Percentiles rank a stretch among this genome's conserved stretches.
Conservation (phyloP, 2,329 filamentous ascomycete species). For the Botrytis sinoallii region DNA sequence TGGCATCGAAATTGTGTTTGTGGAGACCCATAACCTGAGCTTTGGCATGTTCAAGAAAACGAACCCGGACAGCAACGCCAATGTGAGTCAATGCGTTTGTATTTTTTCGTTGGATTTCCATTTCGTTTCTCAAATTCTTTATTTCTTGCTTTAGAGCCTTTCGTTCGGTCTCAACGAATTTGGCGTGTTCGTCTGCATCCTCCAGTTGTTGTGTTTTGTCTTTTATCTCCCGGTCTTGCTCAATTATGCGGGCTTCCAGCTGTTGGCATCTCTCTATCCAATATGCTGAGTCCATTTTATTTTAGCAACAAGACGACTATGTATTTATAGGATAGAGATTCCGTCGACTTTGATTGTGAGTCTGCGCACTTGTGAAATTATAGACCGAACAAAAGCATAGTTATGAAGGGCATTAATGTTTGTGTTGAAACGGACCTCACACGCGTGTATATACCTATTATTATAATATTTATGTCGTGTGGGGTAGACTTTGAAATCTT, state of each 20-base stretch:
- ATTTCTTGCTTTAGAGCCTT: neutral
- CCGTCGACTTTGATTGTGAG: neutral
- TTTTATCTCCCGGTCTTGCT: neutral
- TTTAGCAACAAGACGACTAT: neutral
- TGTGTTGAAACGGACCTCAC: neutral
- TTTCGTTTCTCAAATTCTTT: neutral
- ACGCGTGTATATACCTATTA: too few relatives aligned
- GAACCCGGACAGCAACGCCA: neutral
- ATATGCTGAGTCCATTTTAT: neutral
- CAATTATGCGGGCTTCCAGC: neutral
- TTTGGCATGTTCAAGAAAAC: constrained; percentile 6
- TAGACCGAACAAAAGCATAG: neutral
- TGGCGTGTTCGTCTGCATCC: neutral
- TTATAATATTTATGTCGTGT: neutral
- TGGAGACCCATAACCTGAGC: neutral
- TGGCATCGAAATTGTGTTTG: neutral
- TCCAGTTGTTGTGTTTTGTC: neutral
- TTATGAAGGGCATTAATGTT: too few relatives aligned
- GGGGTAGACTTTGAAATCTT: neutral
- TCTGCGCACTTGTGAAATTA: too few relatives aligned
- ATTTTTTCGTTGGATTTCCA: neutral
- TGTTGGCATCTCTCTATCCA: neutral
- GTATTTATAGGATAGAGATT: too few relatives aligned
- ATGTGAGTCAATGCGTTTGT: neutral
- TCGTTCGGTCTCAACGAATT: neutral